Percentiles rank a stretch among this genome's conserved stretches.
Conservation (phyloP, 2,329 filamentous ascomycete species). For the Colletotrichum sp. region DNA sequence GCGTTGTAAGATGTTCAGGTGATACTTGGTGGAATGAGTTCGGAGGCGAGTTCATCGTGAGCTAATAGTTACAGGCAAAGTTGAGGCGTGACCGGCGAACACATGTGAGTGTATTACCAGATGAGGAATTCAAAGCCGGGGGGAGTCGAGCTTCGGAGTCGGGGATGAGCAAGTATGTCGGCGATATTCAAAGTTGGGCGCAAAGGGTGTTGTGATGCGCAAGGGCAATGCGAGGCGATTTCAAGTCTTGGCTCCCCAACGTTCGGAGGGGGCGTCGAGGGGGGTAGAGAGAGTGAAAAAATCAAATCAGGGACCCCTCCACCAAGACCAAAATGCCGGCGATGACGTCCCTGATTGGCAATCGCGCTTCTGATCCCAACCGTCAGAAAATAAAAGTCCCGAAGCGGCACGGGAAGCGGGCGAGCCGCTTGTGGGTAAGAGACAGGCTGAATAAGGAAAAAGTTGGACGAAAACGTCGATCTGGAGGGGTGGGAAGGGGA, state of each 20-base stretch:
- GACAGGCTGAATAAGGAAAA: not conserved
- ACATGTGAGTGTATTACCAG: not conserved
- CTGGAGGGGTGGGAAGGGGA: not conserved
- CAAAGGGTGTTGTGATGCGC: not conserved
- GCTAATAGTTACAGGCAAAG: not conserved
- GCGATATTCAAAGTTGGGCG: not conserved
- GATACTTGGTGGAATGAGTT: constrained; percentile 4
- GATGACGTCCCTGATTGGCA: constrained; percentile 14
- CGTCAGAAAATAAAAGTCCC: constrained; percentile 10
- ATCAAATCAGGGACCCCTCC: not conserved
- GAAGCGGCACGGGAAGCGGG: constrained; percentile 12
- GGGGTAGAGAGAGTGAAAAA: not conserved
- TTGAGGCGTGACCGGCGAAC: not conserved
- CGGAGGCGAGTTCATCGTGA: constrained; percentile 23
- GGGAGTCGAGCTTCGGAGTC: not conserved
- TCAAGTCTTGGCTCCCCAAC: not conserved
- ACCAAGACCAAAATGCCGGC: not conserved
- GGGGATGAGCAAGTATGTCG: not conserved
- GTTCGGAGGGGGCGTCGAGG: not conserved
- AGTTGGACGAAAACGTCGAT: constrained; percentile 17
- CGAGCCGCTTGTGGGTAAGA: constrained; percentile 14
- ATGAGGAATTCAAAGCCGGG: not conserved
- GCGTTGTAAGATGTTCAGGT: not conserved
- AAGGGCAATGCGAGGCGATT: not conserved
- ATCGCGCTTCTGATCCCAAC: constrained; percentile 5